Evolutionary conservation across 2,329 filamentous ascomycete genomes (phyloP), one percentile per base, ranked within the genome.

Genomic region (Fusarium tupiense): DNA sequence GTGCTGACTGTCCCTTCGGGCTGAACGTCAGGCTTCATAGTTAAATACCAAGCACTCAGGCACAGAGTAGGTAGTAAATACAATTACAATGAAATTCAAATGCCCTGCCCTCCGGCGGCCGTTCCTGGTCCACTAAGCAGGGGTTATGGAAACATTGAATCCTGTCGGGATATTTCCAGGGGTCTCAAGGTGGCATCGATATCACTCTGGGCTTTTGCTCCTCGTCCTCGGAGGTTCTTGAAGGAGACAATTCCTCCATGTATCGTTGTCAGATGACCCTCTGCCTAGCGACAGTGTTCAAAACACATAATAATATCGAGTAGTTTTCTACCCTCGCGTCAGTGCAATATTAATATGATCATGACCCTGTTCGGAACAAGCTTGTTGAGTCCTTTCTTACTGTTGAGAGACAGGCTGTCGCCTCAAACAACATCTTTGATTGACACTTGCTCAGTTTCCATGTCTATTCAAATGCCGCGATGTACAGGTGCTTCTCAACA

Each of bases 221-320:
- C 59, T 46, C 41, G 43, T 62, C n/a, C 50, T 38, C 54, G 33
- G 33, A 35, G 33, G 33, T 46, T 59, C 64, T 54, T 46, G 43
- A 73, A 63, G 53, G 31, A 60, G 68, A 62, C 43, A 50, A 61
- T 59, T 72, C 54, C 63, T 69, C 60, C 68, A 60, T 26, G 31
- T 31, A 62, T 71, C 54, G 26, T 37, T 24, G 50, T 38, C 19
- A 53, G n/a, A 53, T 10, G 24, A 41, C 46, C 62, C n/a, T 38
- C 29, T 35, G 26, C 31, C 35, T 31, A 58, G 35, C 40, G 31
- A 26, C 24, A 53, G 33, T 38, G 54, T 38, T 57, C 40, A 50
- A 20, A 29, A 40, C 56, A 20, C 56, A 31, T 58, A 72, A 57
- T 20, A 49, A 50, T 69, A 47, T 64, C 64, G 56, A 75, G 43